These are phyloP conservation scores for Cymodocea nodosa DNA, from an alignment of 116 monocot genomes.

Conservation along the genomic window DNA sequence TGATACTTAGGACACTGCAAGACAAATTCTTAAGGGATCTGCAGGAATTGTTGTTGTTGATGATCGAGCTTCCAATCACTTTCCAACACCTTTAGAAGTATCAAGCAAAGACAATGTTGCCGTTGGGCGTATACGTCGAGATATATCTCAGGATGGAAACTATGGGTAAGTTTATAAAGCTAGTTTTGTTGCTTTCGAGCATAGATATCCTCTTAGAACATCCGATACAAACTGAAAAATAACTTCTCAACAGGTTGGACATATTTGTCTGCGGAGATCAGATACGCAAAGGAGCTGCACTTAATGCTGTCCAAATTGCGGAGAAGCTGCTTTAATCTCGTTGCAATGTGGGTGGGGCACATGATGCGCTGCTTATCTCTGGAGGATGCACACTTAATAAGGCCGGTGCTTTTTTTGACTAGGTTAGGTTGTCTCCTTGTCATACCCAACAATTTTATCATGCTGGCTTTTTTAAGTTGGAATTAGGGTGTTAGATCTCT, in stretches of 20 bases:
- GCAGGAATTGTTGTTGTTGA: constrained; percentile 80
- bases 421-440: too few relatives aligned
- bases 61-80: constrained; percentile 63
- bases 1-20: constrained; percentile 55
- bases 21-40: constrained; percentile 64
- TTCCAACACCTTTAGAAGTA: constrained; percentile 91
- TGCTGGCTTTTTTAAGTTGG: too few relatives aligned
- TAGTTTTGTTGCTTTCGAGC: neutral
- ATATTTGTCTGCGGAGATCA: constrained; percentile 97
- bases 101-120: constrained; percentile 95
- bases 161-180: constrained; percentile 34
- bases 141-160: constrained; percentile 72
- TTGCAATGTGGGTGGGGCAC: neutral
- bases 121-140: constrained; percentile 83
- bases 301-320: constrained; percentile 94
- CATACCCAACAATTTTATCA: too few relatives aligned
- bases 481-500: too few relatives aligned
- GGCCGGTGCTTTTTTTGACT: too few relatives aligned
- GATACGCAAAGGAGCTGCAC: constrained; percentile 95
- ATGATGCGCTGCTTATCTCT: neutral
- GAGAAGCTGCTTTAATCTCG: constrained; percentile 58
- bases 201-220: neutral
- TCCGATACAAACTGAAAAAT: neutral
- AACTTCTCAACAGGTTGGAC: constrained; percentile 46
- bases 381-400: neutral